Evolutionary conservation across 805 yeast species (phyloP), one percentile per base, ranked within the genome.

Genomic region (Starmera amethionina): DNA sequence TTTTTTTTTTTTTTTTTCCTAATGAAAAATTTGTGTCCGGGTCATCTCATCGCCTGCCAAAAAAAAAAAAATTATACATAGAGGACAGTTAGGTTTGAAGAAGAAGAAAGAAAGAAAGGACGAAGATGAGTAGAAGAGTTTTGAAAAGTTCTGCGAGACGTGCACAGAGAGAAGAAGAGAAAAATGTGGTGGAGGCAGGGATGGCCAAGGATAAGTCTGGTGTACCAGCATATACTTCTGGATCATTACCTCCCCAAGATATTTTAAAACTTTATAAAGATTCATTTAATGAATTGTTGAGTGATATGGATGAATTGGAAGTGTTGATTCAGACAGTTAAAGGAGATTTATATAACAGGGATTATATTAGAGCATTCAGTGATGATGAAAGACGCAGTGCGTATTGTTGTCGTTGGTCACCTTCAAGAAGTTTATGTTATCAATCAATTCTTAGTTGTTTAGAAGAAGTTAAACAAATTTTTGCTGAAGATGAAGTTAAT

Each of bases 321-420:
- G 59, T 50, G 1, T 63, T 66, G 38, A 72, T 87, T 22, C 96
- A 88, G 55, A 46, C 51, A 1, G 94, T 87, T 19, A 87, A 87
- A 51, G 69, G 77, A 2, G 74, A 76, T 42, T 63, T 87, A 15
- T 87, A 64, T 56, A 73, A 84, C 39, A 63, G 96, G 48, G 78
- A 86, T 44, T 87, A 85, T 54, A 42, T 68, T 5, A 62, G 65
- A 10, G 96, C 96, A 1, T 87, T 88, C 56, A 73, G 73, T 41
- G 60, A 64, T 38, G 78, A 72, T 39, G 70, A 65, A 36, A 79
- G 82, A 48, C 66, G 94, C 39, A 72, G 71, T 46, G 95, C 94
- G 0, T 87, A 87, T 52, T 83, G 79, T 15, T 73, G 80, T 16
- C 64, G 96, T 48, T 87, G 96, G 96, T 72, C 93, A 0, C 89